Evolutionary conservation across 2,329 filamentous ascomycete genomes (phyloP), one percentile per base, ranked within the genome.

Genomic region (Colletotrichum nymphaeae): DNA sequence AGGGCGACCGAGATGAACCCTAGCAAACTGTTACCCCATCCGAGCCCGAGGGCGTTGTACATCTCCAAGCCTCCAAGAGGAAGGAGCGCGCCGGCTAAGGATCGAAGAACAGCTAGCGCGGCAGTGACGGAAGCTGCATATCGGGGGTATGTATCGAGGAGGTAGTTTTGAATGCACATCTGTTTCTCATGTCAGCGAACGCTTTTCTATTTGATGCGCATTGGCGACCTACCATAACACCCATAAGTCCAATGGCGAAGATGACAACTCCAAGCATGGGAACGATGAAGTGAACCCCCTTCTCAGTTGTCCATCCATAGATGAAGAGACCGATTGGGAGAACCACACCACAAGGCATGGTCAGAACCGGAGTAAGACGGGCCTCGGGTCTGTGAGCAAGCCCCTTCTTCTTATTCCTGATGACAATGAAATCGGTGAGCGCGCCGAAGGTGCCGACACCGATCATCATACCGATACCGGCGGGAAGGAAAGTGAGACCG

Each of bases 271-370:
- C 89, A 6, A 90, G 78, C 76, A 90, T 85, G 3, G 88, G 87
- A 0, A 85, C 86, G 24, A 91, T 86, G 88, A 88, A 92, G 76
- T 88, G 86, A 0, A 84, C 80, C 1, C 83, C 78, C 37, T 85
- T 82, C 62, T 91, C 82, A 0, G 89, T 89, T 0, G 88, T 88
- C 88, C 89, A 92, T 2, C 89, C 89, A 73, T 91, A 91, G 77
- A 88, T 85, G 77, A 92, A 91, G 46, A 92, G 81, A 0, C 88
- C 87, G 37, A 89, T 86, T 35, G 76, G 74, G 57, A 79, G 63
- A 16, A 81, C 37, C 1, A 83, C 64, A 32, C 80, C 79, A 32
- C 81, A 78, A 4, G 81, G 79, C 30, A 83, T 66, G 1, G 63
- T 55, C 5, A 76, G n/a, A 9, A 37, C 68, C 1, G 79, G 80